phyloP scores from a whole-genome alignment of 208 protist genomes.

The Naegleria gruberi region DNA sequence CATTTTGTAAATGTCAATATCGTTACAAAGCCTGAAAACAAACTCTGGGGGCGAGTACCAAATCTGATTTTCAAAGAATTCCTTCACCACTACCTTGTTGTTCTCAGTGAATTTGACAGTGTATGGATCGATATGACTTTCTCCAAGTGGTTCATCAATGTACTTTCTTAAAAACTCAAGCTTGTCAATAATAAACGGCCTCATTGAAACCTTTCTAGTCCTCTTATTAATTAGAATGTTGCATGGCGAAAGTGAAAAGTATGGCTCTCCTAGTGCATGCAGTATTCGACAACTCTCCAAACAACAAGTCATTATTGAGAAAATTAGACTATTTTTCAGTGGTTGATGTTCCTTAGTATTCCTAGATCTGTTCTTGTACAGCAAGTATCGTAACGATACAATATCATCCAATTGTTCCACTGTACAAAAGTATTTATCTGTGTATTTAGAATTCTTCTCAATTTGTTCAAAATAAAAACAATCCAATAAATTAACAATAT shows the following conservation, averaged over 20 bases:
- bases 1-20: background rate
- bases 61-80: background rate
- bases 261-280: background rate
- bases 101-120: background rate
- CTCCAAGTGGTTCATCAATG: background rate
- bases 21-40: background rate
- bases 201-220: background rate
- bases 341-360: background rate
- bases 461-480: constrained; percentile 10
- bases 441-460: background rate
- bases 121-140: background rate
- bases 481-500: background rate
- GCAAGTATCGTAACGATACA: background rate
- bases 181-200: background rate
- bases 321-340: background rate
- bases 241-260: background rate
- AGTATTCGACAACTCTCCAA: background rate
- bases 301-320: background rate
- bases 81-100: background rate
- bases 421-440: constrained; percentile 7
- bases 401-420: background rate
- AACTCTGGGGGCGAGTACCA: background rate
- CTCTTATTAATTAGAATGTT: background rate
- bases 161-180: background rate
- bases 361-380: background rate